Conservation (phyloP, 1,284 basidiomycete species). For the Boletellus deceptivus region DNA sequence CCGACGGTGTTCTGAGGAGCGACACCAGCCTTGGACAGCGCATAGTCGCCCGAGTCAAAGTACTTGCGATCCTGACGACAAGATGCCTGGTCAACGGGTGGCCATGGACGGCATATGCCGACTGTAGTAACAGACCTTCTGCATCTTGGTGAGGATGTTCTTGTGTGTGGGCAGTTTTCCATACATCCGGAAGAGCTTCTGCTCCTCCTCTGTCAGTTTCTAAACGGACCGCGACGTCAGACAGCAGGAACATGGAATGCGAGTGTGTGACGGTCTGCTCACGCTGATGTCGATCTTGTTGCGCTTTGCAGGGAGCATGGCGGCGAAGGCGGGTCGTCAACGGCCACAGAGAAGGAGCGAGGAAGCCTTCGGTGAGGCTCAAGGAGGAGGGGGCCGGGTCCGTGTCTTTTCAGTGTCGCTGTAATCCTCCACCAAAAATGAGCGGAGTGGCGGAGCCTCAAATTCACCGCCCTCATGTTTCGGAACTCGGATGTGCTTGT, state of each 20-base stretch:
- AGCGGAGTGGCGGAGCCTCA: conserved; percentile 31
- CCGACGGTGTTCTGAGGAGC: conserved; percentile 86
- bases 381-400: conserved; percentile 3
- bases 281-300: conserved; percentile 93
- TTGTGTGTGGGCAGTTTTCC: conserved; percentile 93
- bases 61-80: conserved; percentile 87
- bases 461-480: conserved; percentile 15
- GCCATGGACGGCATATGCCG: conserved; percentile 7
- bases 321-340: conserved; percentile 24
- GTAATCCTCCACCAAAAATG: conserved; percentile 16
- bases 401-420: conserved; percentile 12
- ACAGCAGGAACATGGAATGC: background rate
- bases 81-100: conserved; percentile 9
- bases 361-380: conserved; percentile 10
- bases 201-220: conserved; percentile 88
- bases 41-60: conserved; percentile 98
- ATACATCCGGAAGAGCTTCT: conserved; percentile 92
- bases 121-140: conserved; percentile 61
- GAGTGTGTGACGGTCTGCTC: conserved; percentile 32
- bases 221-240: conserved; percentile 32
- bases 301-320: conserved; percentile 79
- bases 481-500: conserved; percentile 13
- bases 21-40: conserved; percentile 91
- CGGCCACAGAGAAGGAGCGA: conserved; percentile 30
- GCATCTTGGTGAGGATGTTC: conserved; percentile 91